Base-by-base conservation (phyloP, 192 early-diverging fungal species). In the Coemansia sp. region DNA sequence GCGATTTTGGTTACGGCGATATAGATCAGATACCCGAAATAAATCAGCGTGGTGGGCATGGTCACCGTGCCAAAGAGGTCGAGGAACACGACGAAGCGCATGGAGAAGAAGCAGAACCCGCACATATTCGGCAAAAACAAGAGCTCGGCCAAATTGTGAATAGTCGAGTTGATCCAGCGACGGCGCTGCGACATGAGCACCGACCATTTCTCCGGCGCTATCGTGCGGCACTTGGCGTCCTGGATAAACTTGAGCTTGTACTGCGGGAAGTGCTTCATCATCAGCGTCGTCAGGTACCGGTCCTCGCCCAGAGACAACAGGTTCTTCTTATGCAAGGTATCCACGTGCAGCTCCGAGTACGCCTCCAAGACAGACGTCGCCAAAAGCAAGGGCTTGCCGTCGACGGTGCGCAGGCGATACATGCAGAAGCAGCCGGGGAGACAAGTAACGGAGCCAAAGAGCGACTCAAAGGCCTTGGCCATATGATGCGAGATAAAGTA, bases 91-190 rank as follows among this genome's bases (percentile, higher is more conserved):
- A 99, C 87, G 72, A 99, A 97, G 48, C 95, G 89, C 95, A 99
- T 97, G 5, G 95, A 96, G 79, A 99, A 94, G 77, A 92, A 99
- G 83, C 93, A 96, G 82, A 95, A 94, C 3, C 95, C 95, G 65
- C 97, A 99, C 79, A 99, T 86, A 71, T 97, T 85, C 2, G 88
- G 84, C 23, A 97, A 65, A 62, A 90, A 87, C 60, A 96, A 70
- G 8, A 99, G 85, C 78, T 99, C 97, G 28, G 94, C 81, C 71
- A 97, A 72, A 69, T 99, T 99, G 77, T 99, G 97, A 18, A 99
- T 89, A 0, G 97, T 99, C 13, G 95, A 97, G 84, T 99, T 99
- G 84, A 99, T 99, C 97, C 97, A 99, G 14, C 97, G 91, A 70
- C 97, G 92, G 21, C 97, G 87, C 82, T 99, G 97, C 9, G 96